Evolutionary conservation across 2,329 filamentous ascomycete genomes (phyloP), one percentile per base, ranked within the genome.

Genomic region (Pleomassaria siparia): DNA sequence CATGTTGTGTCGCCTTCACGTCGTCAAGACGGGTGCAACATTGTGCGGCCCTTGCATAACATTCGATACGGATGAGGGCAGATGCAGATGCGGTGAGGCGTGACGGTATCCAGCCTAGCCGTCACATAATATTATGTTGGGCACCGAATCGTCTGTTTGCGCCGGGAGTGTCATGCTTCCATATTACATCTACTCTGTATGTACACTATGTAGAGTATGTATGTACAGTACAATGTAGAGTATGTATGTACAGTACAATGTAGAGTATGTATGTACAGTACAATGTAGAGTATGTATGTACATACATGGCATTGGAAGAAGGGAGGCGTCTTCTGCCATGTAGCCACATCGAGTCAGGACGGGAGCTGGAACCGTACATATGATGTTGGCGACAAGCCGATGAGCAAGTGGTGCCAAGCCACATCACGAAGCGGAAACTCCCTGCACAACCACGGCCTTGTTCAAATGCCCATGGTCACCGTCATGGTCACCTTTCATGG

Each of bases 21-120:
- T 48, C 48, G 52, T 55, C 58, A 58, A 56, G 50, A 53, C 63
- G 64, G 63, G 60, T 66, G 60, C 41, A 58, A 67, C 62, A 56
- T 64, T 58, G 56, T 44, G 50, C 53, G 44, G 51, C 62, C 60
- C 63, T 65, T 62, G 60, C 63, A 62, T 64, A 43, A 39, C 41
- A 22, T 37, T 37, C 20, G 12, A 40, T 39, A 46, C 50, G 36
- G 48, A 48, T 40, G 45, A 45, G 49, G 48, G 44, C 49, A 51
- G 33, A 46, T 33, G 33, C 40, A 42, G 49, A 52, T 37, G 51
- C 46, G 9, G 48, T 54, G 46, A 59, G 56, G 57, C 52, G 47
- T 57, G 50, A 58, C 54, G 45, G 43, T 25, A 9, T n/a, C 9
- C 32, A n/a, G 35, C 5, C 35, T 13, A 37, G 35, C 20, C 6